phyloP scores from a whole-genome alignment of 192 early-diverging fungal species.

The Podochytrium sp. region DNA sequence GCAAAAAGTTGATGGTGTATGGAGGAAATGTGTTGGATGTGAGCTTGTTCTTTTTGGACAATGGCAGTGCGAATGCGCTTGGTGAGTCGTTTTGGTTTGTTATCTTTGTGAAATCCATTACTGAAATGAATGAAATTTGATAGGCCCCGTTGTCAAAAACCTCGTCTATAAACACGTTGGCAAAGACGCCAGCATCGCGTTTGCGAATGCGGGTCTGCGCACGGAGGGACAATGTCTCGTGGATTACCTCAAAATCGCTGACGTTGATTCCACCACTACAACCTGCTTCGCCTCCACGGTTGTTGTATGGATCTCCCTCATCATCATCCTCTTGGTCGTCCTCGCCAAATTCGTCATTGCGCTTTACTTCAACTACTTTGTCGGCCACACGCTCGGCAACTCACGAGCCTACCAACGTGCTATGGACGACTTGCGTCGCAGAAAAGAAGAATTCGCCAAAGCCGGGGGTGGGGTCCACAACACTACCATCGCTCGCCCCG shows the following conservation, averaged over 20 bases:
- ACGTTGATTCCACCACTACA: conserved; percentile 73
- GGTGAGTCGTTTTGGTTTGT: not conserved
- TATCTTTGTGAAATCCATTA: not conserved
- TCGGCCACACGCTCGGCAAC: conserved; percentile 48
- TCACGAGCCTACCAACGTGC: conserved; percentile 29
- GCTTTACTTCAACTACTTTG: conserved; percentile 45
- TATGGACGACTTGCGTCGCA: conserved; percentile 31
- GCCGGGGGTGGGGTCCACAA: no score
- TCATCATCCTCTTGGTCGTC: conserved; percentile 50
- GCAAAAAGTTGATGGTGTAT: conserved; percentile 22
- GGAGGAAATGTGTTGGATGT: conserved; percentile 20
- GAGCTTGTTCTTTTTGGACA: not conserved
- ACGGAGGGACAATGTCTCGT: conserved; percentile 68
- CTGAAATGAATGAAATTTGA: no score
- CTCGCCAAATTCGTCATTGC: conserved; percentile 52
- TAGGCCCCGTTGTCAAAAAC: not conserved
- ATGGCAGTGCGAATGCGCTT: not conserved
- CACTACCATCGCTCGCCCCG: not conserved
- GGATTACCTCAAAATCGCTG: conserved; percentile 80
- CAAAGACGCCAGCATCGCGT: conserved; percentile 45
- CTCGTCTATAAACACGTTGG: conserved; percentile 52
- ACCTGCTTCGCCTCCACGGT: conserved; percentile 86
- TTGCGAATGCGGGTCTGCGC: conserved; percentile 6
- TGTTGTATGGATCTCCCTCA: conserved; percentile 76
- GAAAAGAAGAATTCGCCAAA: conserved; percentile 1